Evolutionary conservation across 2,329 filamentous ascomycete genomes (phyloP), one percentile per base, ranked within the genome.

Genomic region (Fusarium hainanense): DNA sequence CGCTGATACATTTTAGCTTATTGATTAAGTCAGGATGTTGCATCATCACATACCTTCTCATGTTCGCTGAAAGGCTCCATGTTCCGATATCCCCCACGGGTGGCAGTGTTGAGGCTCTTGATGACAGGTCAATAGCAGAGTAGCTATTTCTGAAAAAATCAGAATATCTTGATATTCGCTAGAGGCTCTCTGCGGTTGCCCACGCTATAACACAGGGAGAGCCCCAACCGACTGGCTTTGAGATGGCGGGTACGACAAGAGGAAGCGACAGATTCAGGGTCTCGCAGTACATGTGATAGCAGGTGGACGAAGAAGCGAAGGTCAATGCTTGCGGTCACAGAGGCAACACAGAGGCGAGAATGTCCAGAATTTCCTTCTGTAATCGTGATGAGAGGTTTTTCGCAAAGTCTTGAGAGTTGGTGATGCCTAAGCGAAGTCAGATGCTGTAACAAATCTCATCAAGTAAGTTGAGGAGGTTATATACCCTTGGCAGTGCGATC

Each of bases 1-100:
- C 86, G 85, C 87, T 89, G 72, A n/a, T 49, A 9, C 21, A 50
- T 67, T 66, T 66, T 44, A 61, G 51, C 47, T 21, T 52, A 37
- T 12, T 6, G 11, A 28, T 16, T 16, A 20, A 14, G 13, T 28
- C 3, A 34, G n/a, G 18, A 27, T 20, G 18, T 21, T 16, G 10
- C 4, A 6, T 18, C 12, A 6, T 20, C 11, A n/a, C 78, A 58
- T 80, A 87, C 85, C 84, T 86, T 86, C 77, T 87, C 85, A 54
- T 79, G 79, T 58, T 86, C 84, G 50, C 80, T 84, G 68, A 87
- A 86, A 6, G 71, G 74, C 25, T 70, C 54, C 67, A 70, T 70
- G 13, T 14, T 54, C 46, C 21, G 18, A 30, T 78, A 27, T 48
- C 37, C 34, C 32, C 34, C 34, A 37, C 34, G 37, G 16, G 18